Percentiles rank a stretch among this genome's conserved stretches.
Conservation (phyloP, 306 rosid species). For the Cercis canadensis region DNA sequence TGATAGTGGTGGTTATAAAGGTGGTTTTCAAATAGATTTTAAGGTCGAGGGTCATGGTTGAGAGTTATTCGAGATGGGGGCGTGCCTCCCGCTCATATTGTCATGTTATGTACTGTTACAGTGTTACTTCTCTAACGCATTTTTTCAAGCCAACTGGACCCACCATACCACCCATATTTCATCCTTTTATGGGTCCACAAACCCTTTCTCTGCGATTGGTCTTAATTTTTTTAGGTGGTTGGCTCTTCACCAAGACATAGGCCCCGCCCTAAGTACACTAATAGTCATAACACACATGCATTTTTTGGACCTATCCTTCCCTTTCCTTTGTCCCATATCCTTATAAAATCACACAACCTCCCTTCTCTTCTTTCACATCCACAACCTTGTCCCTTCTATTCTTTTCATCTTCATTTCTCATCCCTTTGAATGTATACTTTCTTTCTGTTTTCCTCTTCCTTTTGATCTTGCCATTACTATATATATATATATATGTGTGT, state of each 20-base stretch:
- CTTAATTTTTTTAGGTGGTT: constrained; percentile 47
- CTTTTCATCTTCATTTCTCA: too few species aligned
- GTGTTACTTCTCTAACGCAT: constrained; percentile 42
- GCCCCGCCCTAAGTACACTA: constrained; percentile 58
- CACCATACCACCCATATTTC: constrained; percentile 15
- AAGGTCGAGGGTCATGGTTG: constrained; percentile 63
- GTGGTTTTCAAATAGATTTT: constrained; percentile 55
- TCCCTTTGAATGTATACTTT: too few species aligned
- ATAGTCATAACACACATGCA: constrained; percentile 59
- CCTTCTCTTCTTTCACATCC: too few species aligned
- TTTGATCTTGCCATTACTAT: too few species aligned
- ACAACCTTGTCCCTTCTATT: too few species aligned
- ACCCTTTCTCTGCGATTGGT: neutral
- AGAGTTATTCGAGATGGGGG: constrained; percentile 41
- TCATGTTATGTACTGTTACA: neutral
- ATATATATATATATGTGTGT: too few species aligned
- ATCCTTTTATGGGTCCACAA: neutral
- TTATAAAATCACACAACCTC: constrained; percentile 40
- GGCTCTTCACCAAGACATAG: constrained; percentile 43
- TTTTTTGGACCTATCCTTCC: constrained; percentile 40
- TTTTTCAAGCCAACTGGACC: constrained; percentile 23
- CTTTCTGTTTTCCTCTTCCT: too few species aligned
- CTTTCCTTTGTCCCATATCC: constrained; percentile 43
- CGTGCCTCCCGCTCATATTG: constrained; percentile 49
- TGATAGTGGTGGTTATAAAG: constrained; percentile 49